Conservation (phyloP, 2,329 filamentous ascomycete genomes). For the Aspergillus sp. region DNA sequence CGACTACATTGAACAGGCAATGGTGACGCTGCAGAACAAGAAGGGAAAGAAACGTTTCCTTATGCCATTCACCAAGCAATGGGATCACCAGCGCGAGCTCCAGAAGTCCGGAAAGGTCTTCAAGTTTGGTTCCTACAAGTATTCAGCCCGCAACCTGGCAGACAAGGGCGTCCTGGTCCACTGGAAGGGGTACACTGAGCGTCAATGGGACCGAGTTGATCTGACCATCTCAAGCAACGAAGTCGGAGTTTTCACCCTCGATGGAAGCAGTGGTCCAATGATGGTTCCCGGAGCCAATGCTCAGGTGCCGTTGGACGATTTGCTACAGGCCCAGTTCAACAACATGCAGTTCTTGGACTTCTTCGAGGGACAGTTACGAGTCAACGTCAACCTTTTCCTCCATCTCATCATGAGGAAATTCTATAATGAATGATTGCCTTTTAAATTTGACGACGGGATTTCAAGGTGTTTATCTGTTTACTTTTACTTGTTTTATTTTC, state of each 20-base stretch:
- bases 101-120: slow-evolving; percentile 89
- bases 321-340: slow-evolving; percentile 96
- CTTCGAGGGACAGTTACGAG: slow-evolving; percentile 80
- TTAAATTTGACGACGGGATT: not conserved
- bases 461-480: slow-evolving; percentile 15
- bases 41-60: slow-evolving; percentile 94
- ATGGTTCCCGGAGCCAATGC: slow-evolving; percentile 94
- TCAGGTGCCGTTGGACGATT: slow-evolving; percentile 83
- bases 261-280: slow-evolving; percentile 87
- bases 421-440: slow-evolving; percentile 57
- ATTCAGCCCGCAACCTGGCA: slow-evolving; percentile 80
- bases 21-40: slow-evolving; percentile 94
- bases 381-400: slow-evolving; percentile 95
- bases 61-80: slow-evolving; percentile 96
- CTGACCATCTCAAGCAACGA: slow-evolving; percentile 92
- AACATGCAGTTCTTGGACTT: slow-evolving; percentile 94
- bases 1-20: slow-evolving; percentile 98
- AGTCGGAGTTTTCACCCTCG: slow-evolving; percentile 89
- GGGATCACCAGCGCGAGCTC: slow-evolving; percentile 96
- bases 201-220: slow-evolving; percentile 89
- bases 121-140: slow-evolving; percentile 98
- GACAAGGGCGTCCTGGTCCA: slow-evolving; percentile 92
- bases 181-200: slow-evolving; percentile 80
- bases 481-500: slow-evolving; percentile 8
- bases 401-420: slow-evolving; percentile 99